Evolutionary conservation across 2,329 filamentous ascomycete species (phyloP).

Genomic region (Lasiodiplodia citricola): DNA sequence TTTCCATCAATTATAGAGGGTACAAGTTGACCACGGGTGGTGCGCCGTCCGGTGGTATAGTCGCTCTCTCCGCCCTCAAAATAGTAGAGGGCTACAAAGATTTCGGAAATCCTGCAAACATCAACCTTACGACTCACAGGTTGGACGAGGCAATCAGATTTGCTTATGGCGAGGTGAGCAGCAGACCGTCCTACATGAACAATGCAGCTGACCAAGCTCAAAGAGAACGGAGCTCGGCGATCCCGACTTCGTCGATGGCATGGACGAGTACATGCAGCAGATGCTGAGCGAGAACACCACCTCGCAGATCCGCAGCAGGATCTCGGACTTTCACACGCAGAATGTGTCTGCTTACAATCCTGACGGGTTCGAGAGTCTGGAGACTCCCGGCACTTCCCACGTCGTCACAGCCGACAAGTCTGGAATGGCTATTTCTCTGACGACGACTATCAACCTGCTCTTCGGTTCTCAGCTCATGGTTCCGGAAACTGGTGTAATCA

Average conservation of each 20-base stretch:
- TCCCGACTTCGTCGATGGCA: conserved; percentile 71
- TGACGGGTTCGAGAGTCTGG: conserved; percentile 65
- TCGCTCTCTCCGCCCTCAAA: conserved; percentile 78
- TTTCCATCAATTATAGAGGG: conserved; percentile 62
- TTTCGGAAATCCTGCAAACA: conserved; percentile 62
- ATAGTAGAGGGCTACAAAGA: conserved; percentile 77
- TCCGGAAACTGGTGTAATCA: conserved; percentile 80
- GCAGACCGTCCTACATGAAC: neutral
- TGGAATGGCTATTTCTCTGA: conserved; percentile 79
- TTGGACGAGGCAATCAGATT: conserved; percentile 90
- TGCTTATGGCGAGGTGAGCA: conserved; percentile 67
- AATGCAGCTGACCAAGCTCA: neutral
- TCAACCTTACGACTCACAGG: conserved; percentile 77
- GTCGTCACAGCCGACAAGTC: conserved; percentile 72
- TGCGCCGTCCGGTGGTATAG: conserved; percentile 78
- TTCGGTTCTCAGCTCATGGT: conserved; percentile 83
- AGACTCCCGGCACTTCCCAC: conserved; percentile 76
- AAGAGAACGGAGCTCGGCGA: conserved; percentile 78
- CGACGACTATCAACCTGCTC: conserved; percentile 85
- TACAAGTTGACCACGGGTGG: conserved; percentile 72
- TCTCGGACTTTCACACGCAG: conserved; percentile 73
- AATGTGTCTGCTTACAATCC: conserved; percentile 78
- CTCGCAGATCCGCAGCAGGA: conserved; percentile 65
- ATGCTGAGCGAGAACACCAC: conserved; percentile 71
- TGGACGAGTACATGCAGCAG: conserved; percentile 65